Evolutionary conservation across 1,139 yeast species (phyloP), one percentile per base, ranked within the genome.

Genomic region (Kodamaea sp.): DNA sequence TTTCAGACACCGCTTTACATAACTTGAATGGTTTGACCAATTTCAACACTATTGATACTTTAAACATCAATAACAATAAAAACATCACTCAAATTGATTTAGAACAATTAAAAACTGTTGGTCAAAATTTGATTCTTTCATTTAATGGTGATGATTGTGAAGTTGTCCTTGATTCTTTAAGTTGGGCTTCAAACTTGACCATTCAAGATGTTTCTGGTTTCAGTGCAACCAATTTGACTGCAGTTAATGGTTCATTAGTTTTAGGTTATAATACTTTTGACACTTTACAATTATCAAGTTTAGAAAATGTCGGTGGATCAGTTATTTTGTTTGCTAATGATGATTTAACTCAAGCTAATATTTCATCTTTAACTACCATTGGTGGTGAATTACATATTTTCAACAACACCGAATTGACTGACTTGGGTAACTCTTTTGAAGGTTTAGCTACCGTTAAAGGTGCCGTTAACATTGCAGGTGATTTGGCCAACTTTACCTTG

Each of bases 31-130:
- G 69, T 32, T 64, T 71, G 44, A 52, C 64, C 48, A 55, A 53
- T 45, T 57, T 65, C 52, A 51, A 54, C 43, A 50, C 63, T 37
- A 59, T 70, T 41, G 65, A 60, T 32, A 54, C 58, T 42, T 65
- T 71, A 57, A 58, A 70, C 53, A 56, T 71, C 47, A 69, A 70
- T 59, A 70, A 70, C 55, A 71, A 71, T 62, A 70, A 70, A 49
- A 70, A 71, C 54, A 62, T 71, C 48, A 49, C 73, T 10, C 27
- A 45, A 24, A 58, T 71, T 40, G 66, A 66, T 41, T 67, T 71
- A 49, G 45, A 55, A n/a, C 54, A 54, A 39, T 65, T 71, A 51
- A 42, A 60, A 49, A 40, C 59, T 12, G 73, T 68, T 38, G 45
- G 60, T 31, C 67, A 66, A 42, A 58, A 58, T 42, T 62, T 71